Base-by-base conservation (phyloP, 768 basidiomycete species). In the Lanmaoa pseudosensibilis region DNA sequence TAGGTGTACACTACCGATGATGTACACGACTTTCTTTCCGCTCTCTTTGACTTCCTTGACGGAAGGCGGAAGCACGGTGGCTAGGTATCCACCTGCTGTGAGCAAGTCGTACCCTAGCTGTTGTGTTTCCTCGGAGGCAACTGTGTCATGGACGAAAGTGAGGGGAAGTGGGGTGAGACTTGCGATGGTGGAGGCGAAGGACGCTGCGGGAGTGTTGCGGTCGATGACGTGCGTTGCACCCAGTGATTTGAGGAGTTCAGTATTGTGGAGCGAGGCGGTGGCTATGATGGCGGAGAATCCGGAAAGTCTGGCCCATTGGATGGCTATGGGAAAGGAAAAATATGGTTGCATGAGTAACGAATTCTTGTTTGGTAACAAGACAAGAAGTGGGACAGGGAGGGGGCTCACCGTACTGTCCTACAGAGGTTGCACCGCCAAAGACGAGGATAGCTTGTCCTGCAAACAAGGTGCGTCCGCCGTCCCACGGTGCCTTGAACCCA, bases 201-300 rank as follows among this genome's bases (percentile, higher is more conserved):
- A 25, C 13, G 54, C 4, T 1, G 55, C 27, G 9, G 63, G 27
- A 7, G 65, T 53, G 54, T 65, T 55, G 21, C 66, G 60, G 64
- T 70, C 71, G 38, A 77, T 58, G 19, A 75, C 60, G 54, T 69
- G 63, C 0, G 72, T 75, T 30, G 74, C 71, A 40, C 73, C 73
- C 5, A 74, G 60, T 4, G 67, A 64, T 46, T 65, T 66, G 38
- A 75, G 63, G 21, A 62, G 63, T 5, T 49, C 63, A 0, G 58
- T 55, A 50, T 74, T 70, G 52, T 71, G 64, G 16, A 59, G 55
- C 3, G 75, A 74, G 5, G 74, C 67, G 1, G 74, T 75, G n/a
- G 73, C 64, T 38, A 74, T 66, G 43, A 75, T 71, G 6, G 67
- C 66, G 1, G 62, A 69, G 52, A 73, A 68, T 13, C 64, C 65